A percentile compares a stretch with the other conserved stretches of the same genome.
These are phyloP conservation scores for Eutrema japonicum DNA, from an alignment of 345 rosid genomes.

Conservation along the genomic window DNA sequence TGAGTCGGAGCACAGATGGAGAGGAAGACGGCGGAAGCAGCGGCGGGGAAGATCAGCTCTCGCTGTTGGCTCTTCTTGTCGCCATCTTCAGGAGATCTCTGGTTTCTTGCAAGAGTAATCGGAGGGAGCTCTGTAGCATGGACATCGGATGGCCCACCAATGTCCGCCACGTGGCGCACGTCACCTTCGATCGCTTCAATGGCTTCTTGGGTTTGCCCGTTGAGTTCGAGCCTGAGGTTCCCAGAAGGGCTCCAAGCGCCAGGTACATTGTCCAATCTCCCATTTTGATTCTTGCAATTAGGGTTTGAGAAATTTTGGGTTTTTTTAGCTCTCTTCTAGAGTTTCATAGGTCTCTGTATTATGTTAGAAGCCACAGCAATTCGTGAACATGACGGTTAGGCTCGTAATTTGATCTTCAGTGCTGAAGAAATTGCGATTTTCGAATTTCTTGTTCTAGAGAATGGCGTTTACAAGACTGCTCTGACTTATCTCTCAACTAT, in stretches of 20 bases:
- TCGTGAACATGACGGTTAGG: background rate
- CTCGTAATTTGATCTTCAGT: background rate
- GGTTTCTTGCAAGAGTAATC: slow-evolving; percentile 63
- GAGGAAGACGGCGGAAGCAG: slow-evolving; percentile 17
- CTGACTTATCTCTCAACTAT: background rate
- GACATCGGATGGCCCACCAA: slow-evolving; percentile 87
- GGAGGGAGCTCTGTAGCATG: slow-evolving; percentile 67
- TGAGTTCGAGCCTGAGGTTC: slow-evolving; percentile 89
- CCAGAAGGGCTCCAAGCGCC: slow-evolving; percentile 86
- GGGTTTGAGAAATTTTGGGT: background rate
- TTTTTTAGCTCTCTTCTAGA: background rate
- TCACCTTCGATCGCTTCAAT: slow-evolving; percentile 91
- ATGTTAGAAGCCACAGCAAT: background rate
- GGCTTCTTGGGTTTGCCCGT: slow-evolving; percentile 92
- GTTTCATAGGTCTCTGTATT: background rate
- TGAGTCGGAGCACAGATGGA: slow-evolving; percentile 24
- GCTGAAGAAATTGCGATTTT: background rate
- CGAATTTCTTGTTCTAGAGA: background rate
- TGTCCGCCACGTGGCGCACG: slow-evolving; percentile 88
- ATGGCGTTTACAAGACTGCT: background rate
- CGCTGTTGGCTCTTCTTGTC: slow-evolving; percentile 67
- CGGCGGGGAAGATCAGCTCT: slow-evolving; percentile 63
- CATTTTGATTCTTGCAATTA: background rate
- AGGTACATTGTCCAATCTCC: slow-evolving; percentile 54
- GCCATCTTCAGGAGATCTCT: slow-evolving; percentile 76